Evolutionary conservation across 1,284 basidiomycete species (phyloP).

Genomic region (Cutaneotrichosporon sp.): DNA sequence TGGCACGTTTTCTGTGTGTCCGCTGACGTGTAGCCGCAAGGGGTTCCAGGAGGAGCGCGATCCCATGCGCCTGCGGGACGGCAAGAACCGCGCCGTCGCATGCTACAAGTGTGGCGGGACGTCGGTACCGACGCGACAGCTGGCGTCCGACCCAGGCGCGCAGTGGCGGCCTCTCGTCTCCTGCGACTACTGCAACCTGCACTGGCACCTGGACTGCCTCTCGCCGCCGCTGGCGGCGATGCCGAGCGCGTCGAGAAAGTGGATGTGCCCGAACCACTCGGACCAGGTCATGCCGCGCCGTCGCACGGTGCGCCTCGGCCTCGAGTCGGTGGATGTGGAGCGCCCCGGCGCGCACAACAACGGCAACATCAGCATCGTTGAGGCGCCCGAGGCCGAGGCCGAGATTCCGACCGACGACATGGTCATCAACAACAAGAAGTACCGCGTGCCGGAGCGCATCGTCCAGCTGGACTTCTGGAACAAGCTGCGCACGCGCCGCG

Average conservation of each 20-base stretch:
- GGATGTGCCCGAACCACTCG: conserved; percentile 98
- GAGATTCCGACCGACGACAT: conserved; percentile 53
- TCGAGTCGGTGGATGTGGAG: conserved; percentile 68
- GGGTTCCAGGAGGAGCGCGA: conserved; percentile 91
- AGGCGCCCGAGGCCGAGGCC: conserved; percentile 59
- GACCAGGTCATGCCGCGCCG: conserved; percentile 75
- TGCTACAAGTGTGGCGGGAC: conserved; percentile 89
- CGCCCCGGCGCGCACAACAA: conserved; percentile 77
- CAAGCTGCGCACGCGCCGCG: conserved; percentile 58
- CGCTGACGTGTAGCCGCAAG: conserved; percentile 64
- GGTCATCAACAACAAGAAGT: conserved; percentile 66
- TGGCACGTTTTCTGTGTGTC: conserved; percentile 5
- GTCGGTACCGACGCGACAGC: conserved; percentile 55
- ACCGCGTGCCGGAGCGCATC: conserved; percentile 89
- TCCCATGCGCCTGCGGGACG: conserved; percentile 80
- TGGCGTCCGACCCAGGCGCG: conserved; percentile 43
- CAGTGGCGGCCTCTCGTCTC: conserved; percentile 68
- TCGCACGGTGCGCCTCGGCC: conserved; percentile 70
- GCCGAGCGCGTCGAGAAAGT: conserved; percentile 85
- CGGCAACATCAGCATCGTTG: conserved; percentile 85
- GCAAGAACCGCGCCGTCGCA: conserved; percentile 74
- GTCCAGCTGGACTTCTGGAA: conserved; percentile 96
- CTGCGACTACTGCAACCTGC: conserved; percentile 92
- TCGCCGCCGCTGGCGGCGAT: conserved; percentile 84
- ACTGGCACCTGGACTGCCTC: conserved; percentile 97